phyloP scores from a whole-genome alignment of 208 protist species.

The Acanthamoeba lenticulata region DNA sequence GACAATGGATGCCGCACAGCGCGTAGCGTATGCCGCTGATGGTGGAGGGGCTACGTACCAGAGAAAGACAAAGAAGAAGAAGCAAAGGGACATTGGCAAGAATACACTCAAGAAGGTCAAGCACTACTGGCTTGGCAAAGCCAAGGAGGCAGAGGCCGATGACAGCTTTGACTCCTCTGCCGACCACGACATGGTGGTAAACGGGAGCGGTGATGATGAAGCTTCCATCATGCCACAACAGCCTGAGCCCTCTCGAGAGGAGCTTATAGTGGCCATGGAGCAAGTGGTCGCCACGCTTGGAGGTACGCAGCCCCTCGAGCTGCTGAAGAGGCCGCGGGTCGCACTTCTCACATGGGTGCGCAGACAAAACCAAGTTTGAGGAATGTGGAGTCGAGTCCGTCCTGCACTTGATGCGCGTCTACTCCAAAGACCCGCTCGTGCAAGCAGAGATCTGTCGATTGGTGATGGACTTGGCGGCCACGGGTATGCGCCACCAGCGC shows the following conservation, averaged over 20 bases:
- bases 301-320: neutral
- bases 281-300: neutral
- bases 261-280: neutral
- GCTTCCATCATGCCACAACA: neutral
- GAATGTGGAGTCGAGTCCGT: neutral
- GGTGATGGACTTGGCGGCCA: neutral
- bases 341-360: too few species aligned
- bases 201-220: too few species aligned
- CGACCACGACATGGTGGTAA: neutral
- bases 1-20: too few species aligned
- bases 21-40: too few species aligned
- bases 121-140: neutral
- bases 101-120: neutral
- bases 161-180: neutral
- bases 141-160: neutral
- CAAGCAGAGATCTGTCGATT: slow-evolving; percentile 30
- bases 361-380: neutral
- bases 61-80: neutral
- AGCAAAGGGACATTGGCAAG: too few species aligned
- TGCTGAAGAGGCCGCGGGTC: neutral
- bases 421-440: neutral
- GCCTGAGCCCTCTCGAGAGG: neutral
- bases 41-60: too few species aligned
- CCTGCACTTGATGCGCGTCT: neutral
- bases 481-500: neutral